A percentile compares a stretch with the other conserved stretches of the same genome.
Conservation (phyloP, 352 stramenopile species). For the Elongisporangium senticosum region DNA sequence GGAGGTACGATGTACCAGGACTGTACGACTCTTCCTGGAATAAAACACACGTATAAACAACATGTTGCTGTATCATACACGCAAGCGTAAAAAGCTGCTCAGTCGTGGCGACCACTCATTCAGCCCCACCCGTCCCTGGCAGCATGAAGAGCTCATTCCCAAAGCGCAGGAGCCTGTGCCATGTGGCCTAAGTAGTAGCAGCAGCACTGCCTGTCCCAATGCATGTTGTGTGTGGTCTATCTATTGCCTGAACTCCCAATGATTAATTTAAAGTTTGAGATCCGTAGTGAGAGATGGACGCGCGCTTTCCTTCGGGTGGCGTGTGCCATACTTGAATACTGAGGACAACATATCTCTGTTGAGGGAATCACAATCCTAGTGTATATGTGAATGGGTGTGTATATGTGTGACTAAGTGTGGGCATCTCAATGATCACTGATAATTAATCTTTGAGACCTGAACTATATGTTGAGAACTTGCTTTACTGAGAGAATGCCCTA, state of each 20-base stretch:
- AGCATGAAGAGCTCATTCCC: background rate
- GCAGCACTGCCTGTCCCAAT: background rate
- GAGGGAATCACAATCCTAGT: slow-evolving; percentile 29
- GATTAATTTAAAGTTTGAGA: slow-evolving; percentile 87
- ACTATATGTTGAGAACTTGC: slow-evolving; percentile 51
- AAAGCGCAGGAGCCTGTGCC: background rate
- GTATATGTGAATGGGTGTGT: background rate
- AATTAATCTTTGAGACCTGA: slow-evolving; percentile 87
- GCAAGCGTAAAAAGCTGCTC: background rate
- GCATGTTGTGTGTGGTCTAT: slow-evolving; percentile 7
- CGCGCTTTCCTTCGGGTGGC: slow-evolving; percentile 14
- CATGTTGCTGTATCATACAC: background rate
- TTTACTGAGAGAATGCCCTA: slow-evolving; percentile 59
- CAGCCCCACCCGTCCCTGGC: background rate
- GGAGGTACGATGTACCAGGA: background rate
- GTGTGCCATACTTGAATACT: slow-evolving; percentile 34
- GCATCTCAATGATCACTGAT: slow-evolving; percentile 76
- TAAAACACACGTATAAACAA: background rate
- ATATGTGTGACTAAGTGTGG: background rate
- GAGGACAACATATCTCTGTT: slow-evolving; percentile 67
- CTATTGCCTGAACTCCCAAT: slow-evolving; percentile 27
- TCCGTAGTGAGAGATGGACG: slow-evolving; percentile 45
- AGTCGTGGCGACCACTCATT: background rate
- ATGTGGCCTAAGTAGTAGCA: background rate
- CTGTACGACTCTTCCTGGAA: no score